phyloP scores from a whole-genome alignment of 129 eudicot genomes.

The Daucus carota region DH1_v3.0 NC_030383.2:43884001-43884500 shows the following conservation, averaged over 20 bases:
- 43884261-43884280: slow-evolving; percentile 19
- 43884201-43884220: slow-evolving; percentile 5
- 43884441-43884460: not conserved
- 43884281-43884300: slow-evolving; percentile 8
- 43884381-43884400: not conserved
- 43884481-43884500: not conserved
- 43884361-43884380: not conserved
- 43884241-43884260: slow-evolving; percentile 40
- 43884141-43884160: not conserved
- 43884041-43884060: slow-evolving; percentile 30
- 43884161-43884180: not conserved
- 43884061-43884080: slow-evolving; percentile 6
- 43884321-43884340: slow-evolving; percentile 16
- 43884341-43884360: not conserved
- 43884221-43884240: slow-evolving; percentile 22
- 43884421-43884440: not conserved
- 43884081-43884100: slow-evolving; percentile 19
- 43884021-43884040: slow-evolving; percentile 7
- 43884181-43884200: not conserved
- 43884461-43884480: not conserved
- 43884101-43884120: slow-evolving; percentile 32
- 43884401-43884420: not conserved
- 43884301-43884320: not conserved
- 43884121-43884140: slow-evolving; percentile 15
- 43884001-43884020: slow-evolving; percentile 10